phyloP scores from a whole-genome alignment of 148 eudicot genomes.

The Silene uniflora region DNA sequence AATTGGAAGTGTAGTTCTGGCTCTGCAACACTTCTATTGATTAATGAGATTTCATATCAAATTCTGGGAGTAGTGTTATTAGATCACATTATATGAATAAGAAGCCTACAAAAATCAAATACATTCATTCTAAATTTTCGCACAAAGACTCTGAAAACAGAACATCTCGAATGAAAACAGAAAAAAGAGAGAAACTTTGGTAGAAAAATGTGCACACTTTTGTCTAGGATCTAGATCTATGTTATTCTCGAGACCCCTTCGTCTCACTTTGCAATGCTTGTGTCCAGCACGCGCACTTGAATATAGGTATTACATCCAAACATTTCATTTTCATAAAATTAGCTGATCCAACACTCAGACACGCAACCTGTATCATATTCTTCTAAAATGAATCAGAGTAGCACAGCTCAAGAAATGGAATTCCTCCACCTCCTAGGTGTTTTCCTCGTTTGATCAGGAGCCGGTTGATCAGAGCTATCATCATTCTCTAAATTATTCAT shows the following conservation, averaged over 20 bases:
- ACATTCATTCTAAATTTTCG: slow-evolving; percentile 8
- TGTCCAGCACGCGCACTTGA: too few relatives aligned
- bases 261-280: too few relatives aligned
- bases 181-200: background rate
- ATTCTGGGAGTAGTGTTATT: background rate
- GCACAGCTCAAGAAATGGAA: slow-evolving; percentile 62
- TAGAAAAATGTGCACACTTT: background rate
- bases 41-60: too few relatives aligned
- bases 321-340: too few relatives aligned
- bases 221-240: too few relatives aligned
- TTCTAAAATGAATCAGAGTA: background rate
- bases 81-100: slow-evolving; percentile 4
- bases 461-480: slow-evolving; percentile 40
- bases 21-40: too few relatives aligned
- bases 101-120: background rate
- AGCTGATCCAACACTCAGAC: too few relatives aligned
- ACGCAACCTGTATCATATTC: too few relatives aligned
- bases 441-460: slow-evolving; percentile 43
- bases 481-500: slow-evolving; percentile 49
- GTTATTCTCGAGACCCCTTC: too few relatives aligned
- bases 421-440: slow-evolving; percentile 92
- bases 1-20: too few relatives aligned
- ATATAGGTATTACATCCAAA: too few relatives aligned
- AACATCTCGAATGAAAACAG: background rate
- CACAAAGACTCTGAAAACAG: background rate